Evolutionary conservation across 2,329 filamentous ascomycete genomes (phyloP).

Genomic region (Epichloe glyceriae): DNA sequence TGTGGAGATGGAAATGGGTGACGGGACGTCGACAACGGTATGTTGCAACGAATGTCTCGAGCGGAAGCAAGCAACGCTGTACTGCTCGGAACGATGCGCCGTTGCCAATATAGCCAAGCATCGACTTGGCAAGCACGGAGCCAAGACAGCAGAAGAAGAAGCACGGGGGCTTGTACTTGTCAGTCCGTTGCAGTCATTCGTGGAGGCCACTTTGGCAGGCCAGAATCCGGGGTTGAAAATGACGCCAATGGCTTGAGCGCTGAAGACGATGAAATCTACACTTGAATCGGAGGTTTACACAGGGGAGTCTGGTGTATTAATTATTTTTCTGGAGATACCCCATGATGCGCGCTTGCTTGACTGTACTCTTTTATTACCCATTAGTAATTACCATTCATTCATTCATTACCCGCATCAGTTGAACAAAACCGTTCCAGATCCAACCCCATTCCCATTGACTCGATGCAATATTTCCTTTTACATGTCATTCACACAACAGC

Average conservation of each 20-base stretch:
- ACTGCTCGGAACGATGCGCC: constrained; percentile 32
- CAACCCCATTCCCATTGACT: no score
- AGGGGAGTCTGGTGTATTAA: neutral
- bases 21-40: constrained; percentile 16
- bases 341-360: neutral
- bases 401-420: neutral
- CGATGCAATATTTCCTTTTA: no score
- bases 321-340: neutral
- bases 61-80: constrained; percentile 23
- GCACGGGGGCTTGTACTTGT: constrained; percentile 12
- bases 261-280: neutral
- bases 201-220: constrained; percentile 16
- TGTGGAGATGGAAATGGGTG: constrained; percentile 28
- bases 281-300: neutral
- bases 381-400: neutral
- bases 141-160: constrained; percentile 14
- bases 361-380: neutral
- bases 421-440: neutral
- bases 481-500: no score
- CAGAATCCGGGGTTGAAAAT: constrained; percentile 22
- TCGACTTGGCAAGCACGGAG: constrained; percentile 19
- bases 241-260: constrained; percentile 6
- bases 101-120: constrained; percentile 27
- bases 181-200: constrained; percentile 12
- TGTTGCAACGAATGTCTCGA: constrained; percentile 30